Evolutionary conservation across 257 asterid genomes (phyloP), one percentile per base, ranked within the genome.

Genomic region (Solanum appendiculatum): DNA sequence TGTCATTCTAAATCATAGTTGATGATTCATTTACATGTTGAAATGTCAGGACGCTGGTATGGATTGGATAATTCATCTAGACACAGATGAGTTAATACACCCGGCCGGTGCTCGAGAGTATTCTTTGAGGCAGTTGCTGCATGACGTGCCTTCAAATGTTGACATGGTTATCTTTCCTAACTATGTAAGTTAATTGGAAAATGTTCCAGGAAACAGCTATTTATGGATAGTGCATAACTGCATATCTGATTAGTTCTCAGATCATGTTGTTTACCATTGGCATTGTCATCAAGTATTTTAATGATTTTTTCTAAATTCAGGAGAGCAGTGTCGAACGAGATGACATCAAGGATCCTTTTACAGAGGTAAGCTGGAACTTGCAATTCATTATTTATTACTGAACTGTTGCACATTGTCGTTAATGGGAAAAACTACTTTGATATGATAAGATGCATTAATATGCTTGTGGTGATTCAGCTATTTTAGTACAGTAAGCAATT

Each of bases 111-210:
- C 94, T 77, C 94, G 95, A 64, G 99, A 94, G 90, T 95, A 97
- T 87, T 97, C 99, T 73, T 91, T 97, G 95, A 91, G 98, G 92
- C 98, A 91, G 83, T 87, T 97, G 94, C 90, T 97, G 87, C 93
- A 88, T 87, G 98, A 94, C 58, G 97, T 95, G 83, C 99, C 99
- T 88, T 82, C 85, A 78, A 93, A 94, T 81, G 97, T 97, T 88
- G 98, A 97, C 95, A 97, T 95, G 98, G 98, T 97, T 90, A 85
- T 97, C 88, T 97, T 97, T 92, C 98, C 99, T 88, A 97, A 97
- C 89, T 97, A 97, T 88, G 99, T 95, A 90, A 92, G 99, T 86
- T 77, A 70, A 39, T 86, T 68, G 83, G 40, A 29, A 46, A 80
- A 9, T 80, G 27, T 80, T 80, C 42, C 6, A 18, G 40, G n/a